These are phyloP conservation scores for Russula olivacea DNA, from an alignment of 768 basidiomycete genomes.

Conservation along the genomic window DNA sequence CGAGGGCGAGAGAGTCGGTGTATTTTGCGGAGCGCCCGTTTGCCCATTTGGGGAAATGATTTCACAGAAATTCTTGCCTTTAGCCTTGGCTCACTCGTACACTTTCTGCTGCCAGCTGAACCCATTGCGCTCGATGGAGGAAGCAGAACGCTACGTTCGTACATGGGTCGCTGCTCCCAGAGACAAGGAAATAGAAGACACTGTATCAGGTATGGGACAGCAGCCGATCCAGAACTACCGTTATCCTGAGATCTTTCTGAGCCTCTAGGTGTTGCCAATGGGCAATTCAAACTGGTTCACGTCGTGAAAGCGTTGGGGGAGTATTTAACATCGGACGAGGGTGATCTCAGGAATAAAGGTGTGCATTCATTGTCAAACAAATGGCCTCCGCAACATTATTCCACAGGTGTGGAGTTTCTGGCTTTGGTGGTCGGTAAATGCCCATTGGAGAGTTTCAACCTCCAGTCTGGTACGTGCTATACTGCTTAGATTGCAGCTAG, in stretches of 20 bases:
- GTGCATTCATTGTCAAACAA: not conserved
- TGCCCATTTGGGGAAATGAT: not conserved
- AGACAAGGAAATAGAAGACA: conserved; percentile 29
- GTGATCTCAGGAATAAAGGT: conserved; percentile 76
- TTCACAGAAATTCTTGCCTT: not conserved
- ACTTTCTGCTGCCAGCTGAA: too few relatives aligned
- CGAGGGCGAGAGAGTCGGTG: not conserved
- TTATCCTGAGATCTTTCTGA: conserved; percentile 16
- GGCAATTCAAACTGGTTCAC: conserved; percentile 56
- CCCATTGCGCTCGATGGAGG: conserved; percentile 26
- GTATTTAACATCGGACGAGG: conserved; percentile 84
- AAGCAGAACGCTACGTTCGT: conserved; percentile 28
- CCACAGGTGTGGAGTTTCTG: conserved; percentile 76
- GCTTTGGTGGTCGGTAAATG: conserved; percentile 60
- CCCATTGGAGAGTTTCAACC: conserved; percentile 59
- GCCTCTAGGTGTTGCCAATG: conserved; percentile 46
- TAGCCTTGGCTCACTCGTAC: not conserved
- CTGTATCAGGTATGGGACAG: conserved; percentile 26
- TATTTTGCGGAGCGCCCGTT: not conserved
- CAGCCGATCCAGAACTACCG: not conserved
- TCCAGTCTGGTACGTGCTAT: conserved; percentile 64
- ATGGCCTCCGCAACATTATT: not conserved
- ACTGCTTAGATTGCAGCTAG: not conserved
- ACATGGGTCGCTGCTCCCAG: conserved; percentile 29
- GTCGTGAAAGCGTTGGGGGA: conserved; percentile 85